Evolutionary conservation across 2,329 filamentous ascomycete species (phyloP).

Genomic region (Colletotrichum musicola): DNA sequence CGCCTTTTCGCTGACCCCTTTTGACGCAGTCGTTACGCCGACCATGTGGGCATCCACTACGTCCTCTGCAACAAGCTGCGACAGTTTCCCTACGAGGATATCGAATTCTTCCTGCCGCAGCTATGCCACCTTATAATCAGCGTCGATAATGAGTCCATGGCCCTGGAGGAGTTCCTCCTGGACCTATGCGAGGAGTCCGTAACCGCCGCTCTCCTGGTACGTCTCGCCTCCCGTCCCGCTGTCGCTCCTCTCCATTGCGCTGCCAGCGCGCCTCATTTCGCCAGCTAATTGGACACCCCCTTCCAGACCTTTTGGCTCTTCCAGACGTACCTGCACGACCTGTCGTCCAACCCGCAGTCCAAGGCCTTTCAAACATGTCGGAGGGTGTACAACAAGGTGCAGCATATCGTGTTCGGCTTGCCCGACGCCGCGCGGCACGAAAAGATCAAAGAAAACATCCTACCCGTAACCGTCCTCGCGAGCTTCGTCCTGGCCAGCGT

Average conservation of each 20-base stretch:
- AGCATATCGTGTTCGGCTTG: conserved; percentile 86
- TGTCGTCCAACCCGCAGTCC: conserved; percentile 80
- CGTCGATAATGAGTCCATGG: conserved; percentile 92
- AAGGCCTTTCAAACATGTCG: conserved; percentile 85
- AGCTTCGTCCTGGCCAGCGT: conserved; percentile 84
- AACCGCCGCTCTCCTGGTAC: conserved; percentile 83
- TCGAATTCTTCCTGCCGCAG: conserved; percentile 92
- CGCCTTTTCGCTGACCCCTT: conserved; percentile 22
- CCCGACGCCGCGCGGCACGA: conserved; percentile 77
- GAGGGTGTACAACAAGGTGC: conserved; percentile 88
- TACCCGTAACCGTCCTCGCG: conserved; percentile 84
- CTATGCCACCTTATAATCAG: conserved; percentile 90
- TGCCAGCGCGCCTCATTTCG: not conserved
- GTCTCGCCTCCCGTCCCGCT: conserved; percentile 48
- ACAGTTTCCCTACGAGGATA: conserved; percentile 90
- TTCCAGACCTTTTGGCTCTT: conserved; percentile 89
- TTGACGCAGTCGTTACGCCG: conserved; percentile 78
- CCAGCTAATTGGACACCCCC: conserved; percentile 9
- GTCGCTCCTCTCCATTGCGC: not conserved
- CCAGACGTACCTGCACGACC: conserved; percentile 87
- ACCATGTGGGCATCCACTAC: conserved; percentile 92
- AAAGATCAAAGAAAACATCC: conserved; percentile 83
- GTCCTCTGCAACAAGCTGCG: conserved; percentile 90
- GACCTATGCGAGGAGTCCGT: conserved; percentile 90
- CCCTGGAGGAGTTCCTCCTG: conserved; percentile 87